A percentile compares a stretch with the other conserved stretches of the same genome.
These are phyloP conservation scores for Botrytis fabae DNA, from an alignment of 2,329 filamentous ascomycete species.

Conservation along the genomic window DNA sequence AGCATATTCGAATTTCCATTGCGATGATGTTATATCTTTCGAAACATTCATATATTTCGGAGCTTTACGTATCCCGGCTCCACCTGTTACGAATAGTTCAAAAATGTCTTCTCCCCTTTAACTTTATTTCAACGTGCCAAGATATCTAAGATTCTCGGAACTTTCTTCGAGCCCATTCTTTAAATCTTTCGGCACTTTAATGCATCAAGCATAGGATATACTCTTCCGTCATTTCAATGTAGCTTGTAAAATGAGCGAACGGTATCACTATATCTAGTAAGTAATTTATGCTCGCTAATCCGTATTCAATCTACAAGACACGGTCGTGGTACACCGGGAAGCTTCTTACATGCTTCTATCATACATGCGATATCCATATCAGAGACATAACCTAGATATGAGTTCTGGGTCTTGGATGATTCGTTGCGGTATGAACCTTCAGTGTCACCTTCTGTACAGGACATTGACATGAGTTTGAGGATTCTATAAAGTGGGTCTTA, in stretches of 20 bases:
- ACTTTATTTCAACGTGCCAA: conserved; percentile 10
- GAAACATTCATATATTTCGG: neutral
- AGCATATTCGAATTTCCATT: neutral
- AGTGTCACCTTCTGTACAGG: neutral
- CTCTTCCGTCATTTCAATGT: neutral
- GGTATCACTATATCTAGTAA: neutral
- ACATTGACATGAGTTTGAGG: neutral
- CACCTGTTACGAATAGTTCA: neutral
- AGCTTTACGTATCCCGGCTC: neutral
- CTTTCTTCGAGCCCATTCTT: neutral
- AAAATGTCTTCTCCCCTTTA: neutral
- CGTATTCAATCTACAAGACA: neutral
- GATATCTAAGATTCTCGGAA: neutral
- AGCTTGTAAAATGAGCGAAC: neutral
- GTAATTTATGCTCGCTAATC: neutral
- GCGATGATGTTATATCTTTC: neutral
- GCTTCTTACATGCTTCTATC: neutral
- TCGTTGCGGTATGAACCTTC: neutral
- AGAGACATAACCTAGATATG: neutral
- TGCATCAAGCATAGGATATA: neutral
- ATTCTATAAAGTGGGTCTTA: neutral
- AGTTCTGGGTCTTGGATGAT: neutral
- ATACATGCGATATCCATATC: neutral
- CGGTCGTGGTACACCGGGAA: neutral
- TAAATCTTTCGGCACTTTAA: neutral